Percentiles rank a stretch among this genome's conserved stretches.
phyloP scores from a whole-genome alignment of 306 rosid genomes.

The Sechiopsis laciniata region DNA sequence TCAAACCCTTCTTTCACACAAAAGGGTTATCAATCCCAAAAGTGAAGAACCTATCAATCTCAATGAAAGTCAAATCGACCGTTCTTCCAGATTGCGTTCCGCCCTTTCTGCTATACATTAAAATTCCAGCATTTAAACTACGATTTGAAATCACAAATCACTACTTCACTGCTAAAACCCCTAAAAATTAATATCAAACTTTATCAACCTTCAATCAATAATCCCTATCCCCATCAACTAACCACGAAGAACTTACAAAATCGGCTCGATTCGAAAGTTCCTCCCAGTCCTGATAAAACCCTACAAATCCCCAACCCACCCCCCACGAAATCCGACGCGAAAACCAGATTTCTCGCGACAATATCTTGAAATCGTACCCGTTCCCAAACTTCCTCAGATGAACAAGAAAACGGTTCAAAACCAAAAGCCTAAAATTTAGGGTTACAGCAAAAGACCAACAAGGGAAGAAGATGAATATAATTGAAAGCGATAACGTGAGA shows the following conservation, averaged over 20 bases:
- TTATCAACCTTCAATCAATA: neutral
- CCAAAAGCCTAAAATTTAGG: slow-evolving; percentile 29
- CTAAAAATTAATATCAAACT: neutral
- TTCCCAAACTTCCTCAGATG: neutral
- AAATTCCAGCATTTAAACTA: slow-evolving; percentile 1
- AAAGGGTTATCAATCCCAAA: slow-evolving; percentile 13
- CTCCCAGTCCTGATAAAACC: slow-evolving; percentile 22
- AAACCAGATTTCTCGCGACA: slow-evolving; percentile 21
- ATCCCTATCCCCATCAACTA: neutral
- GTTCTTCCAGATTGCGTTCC: neutral
- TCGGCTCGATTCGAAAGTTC: slow-evolving; percentile 4
- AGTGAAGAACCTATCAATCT: slow-evolving; percentile 15
- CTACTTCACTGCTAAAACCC: neutral
- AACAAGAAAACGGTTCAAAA: slow-evolving; percentile 9
- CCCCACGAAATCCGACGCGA: slow-evolving; percentile 18
- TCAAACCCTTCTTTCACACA: slow-evolving; percentile 15
- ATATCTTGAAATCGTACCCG: neutral
- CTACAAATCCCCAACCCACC: slow-evolving; percentile 27
- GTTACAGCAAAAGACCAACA: neutral
- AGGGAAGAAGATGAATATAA: slow-evolving; percentile 11
- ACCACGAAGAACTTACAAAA: neutral
- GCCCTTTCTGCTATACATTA: neutral
- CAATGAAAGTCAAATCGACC: slow-evolving; percentile 26
- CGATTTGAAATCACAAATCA: slow-evolving; percentile 4
- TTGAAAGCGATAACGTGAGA: slow-evolving; percentile 50